phyloP scores from a whole-genome alignment of 2,329 filamentous ascomycete species.

The Penicillium oxalicum region DNA sequence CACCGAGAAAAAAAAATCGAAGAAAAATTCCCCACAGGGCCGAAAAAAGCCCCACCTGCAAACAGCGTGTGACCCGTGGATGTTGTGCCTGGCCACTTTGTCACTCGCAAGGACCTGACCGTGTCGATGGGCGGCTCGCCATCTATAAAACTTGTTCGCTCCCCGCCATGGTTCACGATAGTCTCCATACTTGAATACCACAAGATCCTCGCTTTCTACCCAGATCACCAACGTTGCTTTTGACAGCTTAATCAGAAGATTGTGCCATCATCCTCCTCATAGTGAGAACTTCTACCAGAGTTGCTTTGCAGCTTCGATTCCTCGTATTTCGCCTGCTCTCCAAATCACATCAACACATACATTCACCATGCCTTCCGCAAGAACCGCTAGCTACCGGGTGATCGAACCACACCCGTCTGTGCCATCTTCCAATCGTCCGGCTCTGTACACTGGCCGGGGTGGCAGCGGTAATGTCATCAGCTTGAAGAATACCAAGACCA shows the following conservation, averaged over 20 bases:
- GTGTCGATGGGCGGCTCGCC: slow-evolving; percentile 8
- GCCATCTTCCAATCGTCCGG: slow-evolving; percentile 42
- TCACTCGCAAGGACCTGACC: slow-evolving; percentile 3
- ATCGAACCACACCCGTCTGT: slow-evolving; percentile 58
- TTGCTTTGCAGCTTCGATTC: slow-evolving; percentile 7
- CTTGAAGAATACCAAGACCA: slow-evolving; percentile 48
- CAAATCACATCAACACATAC: slow-evolving; percentile 3
- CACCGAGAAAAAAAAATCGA: slow-evolving; percentile 5
- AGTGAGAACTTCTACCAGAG: slow-evolving; percentile 4
- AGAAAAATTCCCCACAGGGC: slow-evolving; percentile 1
- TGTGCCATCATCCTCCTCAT: too few species aligned
- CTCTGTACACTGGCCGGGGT: slow-evolving; percentile 51
- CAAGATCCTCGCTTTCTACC: slow-evolving; percentile 2
- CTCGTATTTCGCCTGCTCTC: slow-evolving; percentile 3
- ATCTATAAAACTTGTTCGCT: slow-evolving; percentile 16
- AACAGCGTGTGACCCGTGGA: slow-evolving; percentile 19
- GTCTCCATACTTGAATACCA: slow-evolving; percentile 8
- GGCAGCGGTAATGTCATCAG: slow-evolving; percentile 55
- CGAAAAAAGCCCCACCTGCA: slow-evolving; percentile 13
- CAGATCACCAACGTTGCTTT: too few species aligned
- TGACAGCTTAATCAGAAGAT: too few species aligned
- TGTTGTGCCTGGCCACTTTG: slow-evolving; percentile 16
- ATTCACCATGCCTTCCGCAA: slow-evolving; percentile 24
- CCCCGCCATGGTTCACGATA: slow-evolving; percentile 9
- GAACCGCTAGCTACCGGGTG: slow-evolving; percentile 45